phyloP scores from a whole-genome alignment of 2,329 filamentous ascomycete genomes.

The Fusarium sp. region DNA sequence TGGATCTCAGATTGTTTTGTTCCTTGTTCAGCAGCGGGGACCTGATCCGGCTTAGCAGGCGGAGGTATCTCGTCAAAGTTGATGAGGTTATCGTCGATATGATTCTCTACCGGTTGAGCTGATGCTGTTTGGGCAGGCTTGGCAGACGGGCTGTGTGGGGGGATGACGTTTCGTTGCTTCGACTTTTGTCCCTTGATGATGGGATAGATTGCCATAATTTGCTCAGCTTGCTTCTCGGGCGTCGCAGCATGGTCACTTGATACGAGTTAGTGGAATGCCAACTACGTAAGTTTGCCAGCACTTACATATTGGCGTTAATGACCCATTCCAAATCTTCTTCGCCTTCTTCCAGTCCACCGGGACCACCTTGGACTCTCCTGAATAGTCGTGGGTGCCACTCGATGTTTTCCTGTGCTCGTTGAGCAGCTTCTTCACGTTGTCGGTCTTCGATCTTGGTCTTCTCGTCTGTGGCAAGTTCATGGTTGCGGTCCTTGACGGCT shows the following conservation, averaged over 20 bases:
- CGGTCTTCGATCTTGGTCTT: constrained; percentile 96
- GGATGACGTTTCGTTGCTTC: constrained; percentile 64
- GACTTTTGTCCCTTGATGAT: constrained; percentile 80
- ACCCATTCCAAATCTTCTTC: constrained; percentile 96
- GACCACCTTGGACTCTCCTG: constrained; percentile 75
- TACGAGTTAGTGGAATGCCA: constrained; percentile 16
- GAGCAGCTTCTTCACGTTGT: constrained; percentile 88
- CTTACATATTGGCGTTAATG: constrained; percentile 84
- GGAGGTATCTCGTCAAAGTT: constrained; percentile 59
- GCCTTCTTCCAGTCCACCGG: constrained; percentile 77
- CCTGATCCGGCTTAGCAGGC: background rate
- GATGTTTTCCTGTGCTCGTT: constrained; percentile 77
- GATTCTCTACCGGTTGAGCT: constrained; percentile 31
- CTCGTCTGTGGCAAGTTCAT: constrained; percentile 89
- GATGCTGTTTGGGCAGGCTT: constrained; percentile 13
- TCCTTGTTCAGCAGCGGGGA: background rate
- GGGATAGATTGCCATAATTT: constrained; percentile 87
- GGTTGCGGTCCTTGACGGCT: constrained; percentile 85
- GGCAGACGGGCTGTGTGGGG: constrained; percentile 50
- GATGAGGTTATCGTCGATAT: constrained; percentile 57
- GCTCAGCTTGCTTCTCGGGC: constrained; percentile 76
- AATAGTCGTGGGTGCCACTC: constrained; percentile 93
- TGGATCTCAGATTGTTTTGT: constrained; percentile 52
- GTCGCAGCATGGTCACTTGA: constrained; percentile 55
- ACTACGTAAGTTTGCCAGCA: background rate